Percentiles rank a stretch among this genome's conserved stretches.
phyloP scores from a whole-genome alignment of 345 rosid species.

The Brassica carinata region DNA sequence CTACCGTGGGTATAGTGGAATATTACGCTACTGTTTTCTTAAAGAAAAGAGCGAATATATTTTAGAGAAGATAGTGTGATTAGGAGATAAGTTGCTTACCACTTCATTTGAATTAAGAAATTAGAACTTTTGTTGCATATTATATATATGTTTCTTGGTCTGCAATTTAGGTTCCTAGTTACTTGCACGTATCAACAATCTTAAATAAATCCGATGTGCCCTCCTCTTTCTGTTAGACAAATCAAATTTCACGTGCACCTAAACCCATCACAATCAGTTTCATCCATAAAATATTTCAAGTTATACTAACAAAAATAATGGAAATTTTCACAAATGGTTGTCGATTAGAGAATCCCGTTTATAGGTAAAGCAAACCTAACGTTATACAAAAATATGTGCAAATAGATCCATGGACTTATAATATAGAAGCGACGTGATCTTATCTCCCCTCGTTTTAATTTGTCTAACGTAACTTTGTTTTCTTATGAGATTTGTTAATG shows the following conservation, averaged over 20 bases:
- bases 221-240: conserved; percentile 20
- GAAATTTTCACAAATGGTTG: background rate
- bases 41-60: background rate
- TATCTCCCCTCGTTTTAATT: background rate
- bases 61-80: conserved; percentile 11
- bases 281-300: background rate
- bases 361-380: background rate
- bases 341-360: background rate
- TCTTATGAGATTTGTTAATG: background rate
- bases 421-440: background rate
- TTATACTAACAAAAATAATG: background rate
- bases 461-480: background rate
- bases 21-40: conserved; percentile 6
- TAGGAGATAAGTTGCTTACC: conserved; percentile 33
- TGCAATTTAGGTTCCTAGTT: conserved; percentile 23
- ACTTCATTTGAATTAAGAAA: conserved; percentile 20
- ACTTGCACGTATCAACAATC: conserved; percentile 42
- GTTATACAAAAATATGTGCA: background rate
- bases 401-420: background rate
- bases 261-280: background rate
- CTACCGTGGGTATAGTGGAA: conserved; percentile 19
- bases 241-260: conserved; percentile 16
- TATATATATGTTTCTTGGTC: conserved; percentile 25
- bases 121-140: background rate
- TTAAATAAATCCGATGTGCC: conserved; percentile 28